Base-by-base conservation (phyloP, 768 basidiomycete genomes). In the Kwoniella botswanensis region DNA sequence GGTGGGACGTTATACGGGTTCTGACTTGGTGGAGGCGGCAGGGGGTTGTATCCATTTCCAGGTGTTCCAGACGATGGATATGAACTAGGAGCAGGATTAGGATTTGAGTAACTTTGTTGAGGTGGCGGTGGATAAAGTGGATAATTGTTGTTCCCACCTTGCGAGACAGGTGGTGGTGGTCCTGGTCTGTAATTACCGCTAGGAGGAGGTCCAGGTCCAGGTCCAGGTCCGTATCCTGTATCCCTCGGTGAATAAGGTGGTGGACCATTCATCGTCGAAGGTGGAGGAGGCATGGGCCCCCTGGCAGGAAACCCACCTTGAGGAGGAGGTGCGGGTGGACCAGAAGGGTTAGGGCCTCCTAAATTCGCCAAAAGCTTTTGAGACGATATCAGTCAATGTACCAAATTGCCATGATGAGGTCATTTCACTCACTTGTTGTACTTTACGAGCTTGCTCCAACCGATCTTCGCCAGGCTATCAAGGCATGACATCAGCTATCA, bases 401-500 rank as follows among this genome's bases (percentile, higher is more conserved):
- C 12, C 35, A 17, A 13, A 63, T 63, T 65, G 26, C 42, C 1
- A 54, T n/a, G 22, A 22, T 58, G 21, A 46, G 17, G 9, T 26
- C 7, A 35, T 6, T 35, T 1, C 67, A 62, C 70, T 44, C 55
- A 78, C 71, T 57, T 77, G 71, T 60, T 82, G 81, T 5, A 82
- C 79, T 65, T 79, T 79, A 4, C 77, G 66, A 72, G 81, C 81
- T 86, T 94, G 92, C 77, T 95, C 93, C 21, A 95, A 85, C 13
- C 93, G 90, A 61, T 94, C 92, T 68, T 94, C 92, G 12, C 85
- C 82, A 52, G 86, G 50, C 76, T 73, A 59, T 22, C 35, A 26
- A 56, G 53, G 50, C 21, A 0, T 11, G 13, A 18, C 11, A n/a
- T 70, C 55, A 52, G 12, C 22, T 26, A 12, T 70, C 55, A 52